Evolutionary conservation across 2,329 filamentous ascomycete genomes (phyloP).

Genomic region (Fusarium sublunatum): DNA sequence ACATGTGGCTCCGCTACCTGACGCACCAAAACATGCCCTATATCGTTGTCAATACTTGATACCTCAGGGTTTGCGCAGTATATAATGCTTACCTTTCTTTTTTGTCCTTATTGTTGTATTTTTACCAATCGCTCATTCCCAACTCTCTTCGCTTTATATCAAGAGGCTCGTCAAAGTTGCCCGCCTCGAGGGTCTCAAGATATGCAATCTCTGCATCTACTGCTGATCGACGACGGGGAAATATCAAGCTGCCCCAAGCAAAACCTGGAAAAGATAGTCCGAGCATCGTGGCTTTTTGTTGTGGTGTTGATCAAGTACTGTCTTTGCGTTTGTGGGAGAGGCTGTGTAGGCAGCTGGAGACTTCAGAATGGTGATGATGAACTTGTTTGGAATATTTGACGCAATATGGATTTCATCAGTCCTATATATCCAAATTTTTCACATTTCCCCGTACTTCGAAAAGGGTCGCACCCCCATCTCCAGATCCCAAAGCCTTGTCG

Average conservation of each 20-base stretch:
- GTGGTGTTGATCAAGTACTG: neutral
- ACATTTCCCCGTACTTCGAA: neutral
- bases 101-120: neutral
- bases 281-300: conserved; percentile 30
- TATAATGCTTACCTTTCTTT: conserved; percentile 4
- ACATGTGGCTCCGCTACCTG: conserved; percentile 11
- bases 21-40: conserved; percentile 18
- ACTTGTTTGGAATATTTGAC: neutral
- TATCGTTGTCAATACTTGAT: neutral
- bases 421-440: conserved; percentile 1
- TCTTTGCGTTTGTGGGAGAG: neutral
- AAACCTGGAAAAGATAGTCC: conserved; percentile 35
- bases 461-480: conserved; percentile 1
- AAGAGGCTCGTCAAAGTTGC: conserved; percentile 35
- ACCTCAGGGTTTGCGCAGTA: neutral
- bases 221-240: conserved; percentile 34
- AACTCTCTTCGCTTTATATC: conserved; percentile 25
- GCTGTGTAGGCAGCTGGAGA: too few relatives aligned
- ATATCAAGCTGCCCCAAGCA: conserved; percentile 28
- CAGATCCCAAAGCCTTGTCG: conserved; percentile 17
- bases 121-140: conserved; percentile 34
- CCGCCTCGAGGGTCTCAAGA: conserved; percentile 29
- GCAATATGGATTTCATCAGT: neutral
- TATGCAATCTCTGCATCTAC: conserved; percentile 26
- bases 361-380: neutral